phyloP scores from a whole-genome alignment of 148 eudicot genomes.

The Fagopyrum esculentum region DNA sequence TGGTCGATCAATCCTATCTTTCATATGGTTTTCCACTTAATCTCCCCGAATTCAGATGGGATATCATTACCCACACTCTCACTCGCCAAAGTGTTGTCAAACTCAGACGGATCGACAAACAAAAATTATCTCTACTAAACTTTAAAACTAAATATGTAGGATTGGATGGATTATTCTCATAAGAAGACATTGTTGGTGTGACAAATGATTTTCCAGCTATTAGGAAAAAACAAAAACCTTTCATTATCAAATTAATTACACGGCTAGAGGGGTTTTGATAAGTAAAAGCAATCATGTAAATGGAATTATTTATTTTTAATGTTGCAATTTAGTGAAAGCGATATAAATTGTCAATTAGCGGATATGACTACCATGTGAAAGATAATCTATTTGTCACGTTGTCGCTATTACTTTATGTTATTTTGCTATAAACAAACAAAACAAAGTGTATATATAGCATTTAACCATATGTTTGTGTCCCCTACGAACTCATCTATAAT shows the following conservation, averaged over 20 bases:
- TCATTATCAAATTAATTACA: conserved; percentile 1
- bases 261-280: not conserved
- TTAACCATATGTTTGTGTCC: too few species aligned
- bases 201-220: not conserved
- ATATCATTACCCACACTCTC: too few species aligned
- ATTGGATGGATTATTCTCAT: not conserved
- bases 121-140: too few species aligned
- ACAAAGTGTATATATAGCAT: too few species aligned
- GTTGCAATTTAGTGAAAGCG: not conserved
- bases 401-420: not conserved
- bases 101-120: too few species aligned
- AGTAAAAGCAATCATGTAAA: not conserved
- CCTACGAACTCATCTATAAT: too few species aligned
- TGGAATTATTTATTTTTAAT: not conserved
- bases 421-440: too few species aligned
- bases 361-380: conserved; percentile 4
- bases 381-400: not conserved
- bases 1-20: too few species aligned
- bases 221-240: not conserved
- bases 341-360: not conserved
- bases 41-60: too few species aligned
- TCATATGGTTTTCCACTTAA: too few species aligned
- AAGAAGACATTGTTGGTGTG: not conserved
- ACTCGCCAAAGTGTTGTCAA: too few species aligned
- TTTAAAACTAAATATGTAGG: too few species aligned